Evolutionary conservation across 257 asterid species (phyloP), one percentile per base, ranked within the genome.

Genomic region (Prunella vulgaris): DNA sequence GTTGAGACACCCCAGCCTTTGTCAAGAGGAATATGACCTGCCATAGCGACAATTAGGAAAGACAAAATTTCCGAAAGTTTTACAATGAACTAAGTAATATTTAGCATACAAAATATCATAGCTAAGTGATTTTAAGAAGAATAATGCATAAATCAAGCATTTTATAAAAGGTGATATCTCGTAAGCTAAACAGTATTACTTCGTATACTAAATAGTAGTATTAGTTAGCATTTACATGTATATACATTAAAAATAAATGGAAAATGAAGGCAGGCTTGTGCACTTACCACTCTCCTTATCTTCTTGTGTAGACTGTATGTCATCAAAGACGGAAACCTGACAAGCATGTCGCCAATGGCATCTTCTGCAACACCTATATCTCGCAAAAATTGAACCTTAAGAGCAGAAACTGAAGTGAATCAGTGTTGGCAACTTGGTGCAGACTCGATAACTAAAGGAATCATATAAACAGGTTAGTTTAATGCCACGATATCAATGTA

Each of bases 221-320:
- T 17, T 22, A 13, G 12, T 22, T n/a, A 66, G 22, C 20, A 14
- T 35, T 37, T 33, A 25, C 17, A 27, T 7, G 9, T 17, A 51
- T 51, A 32, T 59, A 27, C 15, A 61, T 10, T 35, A 7, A 5
- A 72, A 25, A 25, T n/a, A n/a, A n/a, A n/a, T n/a, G n/a, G n/a
- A 27, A 74, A 14, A 30, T 46, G 42, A 32, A 30, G 48, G 68
- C 15, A 12, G 4, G 74, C 35, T 22, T 8, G 27, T 2, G 59
- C 30, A 61, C 80, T 10, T 68, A 93, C 99, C 91, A 89, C 91
- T 2, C 96, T 96, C 10, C 99, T 95, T 74, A 93, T 90, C 75
- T 93, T 93, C 87, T 87, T 93, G 84, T 83, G 28, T 68, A 93
- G 97, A 82, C 99, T 93, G 84, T 88, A 87, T 3, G 97, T 88